Evolutionary conservation across 2,329 filamentous ascomycete genomes (phyloP).

Genomic region (Xylaria sp.): DNA sequence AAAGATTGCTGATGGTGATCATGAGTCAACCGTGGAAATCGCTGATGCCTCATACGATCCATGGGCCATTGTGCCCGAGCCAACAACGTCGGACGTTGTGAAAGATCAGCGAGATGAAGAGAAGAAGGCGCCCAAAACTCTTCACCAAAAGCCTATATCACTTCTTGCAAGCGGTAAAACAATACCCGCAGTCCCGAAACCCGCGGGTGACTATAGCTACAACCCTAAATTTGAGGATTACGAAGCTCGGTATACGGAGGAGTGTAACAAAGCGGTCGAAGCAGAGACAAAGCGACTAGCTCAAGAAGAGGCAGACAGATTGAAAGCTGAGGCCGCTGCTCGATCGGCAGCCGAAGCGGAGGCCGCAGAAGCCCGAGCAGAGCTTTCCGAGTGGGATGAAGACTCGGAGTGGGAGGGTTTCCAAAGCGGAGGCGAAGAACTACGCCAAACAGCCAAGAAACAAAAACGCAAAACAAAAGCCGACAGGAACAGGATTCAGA

Average conservation of each 20-base stretch:
- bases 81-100: slow-evolving; percentile 42
- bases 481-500: slow-evolving; percentile 87
- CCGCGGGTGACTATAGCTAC: slow-evolving; percentile 87
- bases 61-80: slow-evolving; percentile 68
- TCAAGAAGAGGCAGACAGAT: slow-evolving; percentile 72
- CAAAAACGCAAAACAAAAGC: slow-evolving; percentile 85
- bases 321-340: slow-evolving; percentile 74
- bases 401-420: slow-evolving; percentile 93
- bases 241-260: slow-evolving; percentile 76
- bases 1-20: slow-evolving; percentile 79
- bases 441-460: slow-evolving; percentile 73
- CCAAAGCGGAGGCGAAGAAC: slow-evolving; percentile 82
- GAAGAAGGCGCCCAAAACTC: slow-evolving; percentile 77
- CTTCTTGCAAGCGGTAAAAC: slow-evolving; percentile 83
- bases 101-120: slow-evolving; percentile 58
- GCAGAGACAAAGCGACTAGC: slow-evolving; percentile 79
- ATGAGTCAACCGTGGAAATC: slow-evolving; percentile 63
- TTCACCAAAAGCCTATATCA: slow-evolving; percentile 81
- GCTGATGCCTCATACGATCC: slow-evolving; percentile 79
- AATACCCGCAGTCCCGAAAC: slow-evolving; percentile 80
- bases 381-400: slow-evolving; percentile 79
- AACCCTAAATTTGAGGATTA: slow-evolving; percentile 91
- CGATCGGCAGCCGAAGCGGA: slow-evolving; percentile 78
- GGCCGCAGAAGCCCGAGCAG: slow-evolving; percentile 73
- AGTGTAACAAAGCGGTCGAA: slow-evolving; percentile 82